Base-by-base conservation (phyloP, 2,329 filamentous ascomycete species). In the Epichloe sibirici region DNA sequence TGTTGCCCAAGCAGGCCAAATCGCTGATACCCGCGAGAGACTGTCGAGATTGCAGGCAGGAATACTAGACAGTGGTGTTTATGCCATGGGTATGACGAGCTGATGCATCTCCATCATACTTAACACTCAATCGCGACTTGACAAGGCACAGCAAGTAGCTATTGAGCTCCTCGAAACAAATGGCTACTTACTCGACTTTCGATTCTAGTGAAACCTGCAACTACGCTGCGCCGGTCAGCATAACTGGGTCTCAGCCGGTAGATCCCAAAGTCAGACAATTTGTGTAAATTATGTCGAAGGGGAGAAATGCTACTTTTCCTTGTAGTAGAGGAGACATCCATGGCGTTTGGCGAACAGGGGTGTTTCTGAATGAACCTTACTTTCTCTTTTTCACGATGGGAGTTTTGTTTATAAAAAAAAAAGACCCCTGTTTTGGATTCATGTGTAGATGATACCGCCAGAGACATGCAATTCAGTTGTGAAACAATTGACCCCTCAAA, bases 11-110 rank as follows among this genome's bases (percentile, higher is more conserved):
- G 70, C 70, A 0, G 70, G 70, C 4, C 67, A 69, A 55, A 72
- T 72, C 57, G 70, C 70, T 12, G 69, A 72, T 51, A 71, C 69
- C 12, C 64, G 70, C 40, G 70, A 72, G 61, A 62, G 67, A 39
- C 50, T 72, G 52, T 71, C 70, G 38, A 64, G 68, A 42, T 59
- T 72, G 39, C 70, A 72, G 55, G 68, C 68, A 13, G 68, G 69
- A 7, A 68, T 71, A n/a, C 51, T 71, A 31, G 66, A 70, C 50
- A 66, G 61, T 44, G 68, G 68, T 8, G 58, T 67, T 11, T 70
- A 70, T 52, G 59, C 61, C 12, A 58, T 64, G 58, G 60, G 66
- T 42, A 63, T 67, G 58, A 55, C 61, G n/a, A 61, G 59, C 39
- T 69, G 51, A 51, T 49, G 28, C 12, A 21, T 4, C 37, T 49